These are phyloP conservation scores for Daldinia loculata DNA, from an alignment of 495 filamentous ascomycete species.

Conservation along the genomic window DNA sequence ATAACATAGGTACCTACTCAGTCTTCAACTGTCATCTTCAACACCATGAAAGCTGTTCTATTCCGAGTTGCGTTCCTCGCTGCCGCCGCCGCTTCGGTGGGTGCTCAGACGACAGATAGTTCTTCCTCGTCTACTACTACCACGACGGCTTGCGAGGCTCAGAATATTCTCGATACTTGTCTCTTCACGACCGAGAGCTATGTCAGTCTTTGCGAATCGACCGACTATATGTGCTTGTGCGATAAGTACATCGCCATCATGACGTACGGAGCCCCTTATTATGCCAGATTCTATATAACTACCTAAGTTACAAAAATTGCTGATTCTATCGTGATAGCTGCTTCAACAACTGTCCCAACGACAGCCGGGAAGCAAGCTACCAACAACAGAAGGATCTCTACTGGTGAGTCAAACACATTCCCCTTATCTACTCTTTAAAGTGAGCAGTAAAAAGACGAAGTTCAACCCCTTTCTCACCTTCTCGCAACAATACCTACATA, in stretches of 20 bases:
- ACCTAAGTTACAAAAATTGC: neutral
- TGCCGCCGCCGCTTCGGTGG: slow-evolving; percentile 33
- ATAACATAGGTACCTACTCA: no score
- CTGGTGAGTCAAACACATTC: slow-evolving; percentile 38
- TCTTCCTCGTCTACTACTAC: slow-evolving; percentile 42
- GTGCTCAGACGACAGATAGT: slow-evolving; percentile 14
- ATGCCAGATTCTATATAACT: neutral
- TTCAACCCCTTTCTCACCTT: neutral
- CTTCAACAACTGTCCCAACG: slow-evolving; percentile 61
- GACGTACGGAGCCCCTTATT: slow-evolving; percentile 43
- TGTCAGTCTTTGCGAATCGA: slow-evolving; percentile 46
- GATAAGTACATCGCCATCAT: slow-evolving; percentile 49
- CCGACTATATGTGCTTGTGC: slow-evolving; percentile 56
- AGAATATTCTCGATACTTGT: slow-evolving; percentile 57
- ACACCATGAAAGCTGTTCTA: slow-evolving; percentile 50
- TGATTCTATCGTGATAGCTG: slow-evolving; percentile 44
- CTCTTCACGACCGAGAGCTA: slow-evolving; percentile 50
- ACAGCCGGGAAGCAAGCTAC: slow-evolving; percentile 39
- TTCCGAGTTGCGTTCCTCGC: slow-evolving; percentile 47
- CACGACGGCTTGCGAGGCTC: slow-evolving; percentile 47
- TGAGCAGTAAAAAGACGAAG: neutral
- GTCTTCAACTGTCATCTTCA: neutral
- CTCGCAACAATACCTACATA: neutral
- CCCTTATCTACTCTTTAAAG: neutral
- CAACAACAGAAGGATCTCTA: slow-evolving; percentile 52